A percentile compares a stretch with the other conserved stretches of the same genome.
phyloP scores from a whole-genome alignment of 176 grass and related monocot genomes.

The Oryza longistaminata region DNA sequence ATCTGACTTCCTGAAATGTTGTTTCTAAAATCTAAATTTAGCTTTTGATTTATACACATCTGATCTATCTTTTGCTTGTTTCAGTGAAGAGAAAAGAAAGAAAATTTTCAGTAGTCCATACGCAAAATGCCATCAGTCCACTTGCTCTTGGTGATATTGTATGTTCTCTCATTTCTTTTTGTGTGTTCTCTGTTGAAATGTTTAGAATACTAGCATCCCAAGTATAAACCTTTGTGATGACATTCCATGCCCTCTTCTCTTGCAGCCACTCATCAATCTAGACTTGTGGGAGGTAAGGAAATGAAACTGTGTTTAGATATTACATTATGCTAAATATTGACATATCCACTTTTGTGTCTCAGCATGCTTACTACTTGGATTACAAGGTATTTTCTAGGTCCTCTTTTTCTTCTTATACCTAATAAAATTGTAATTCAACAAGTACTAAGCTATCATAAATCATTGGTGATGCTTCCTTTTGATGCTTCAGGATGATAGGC shows the following conservation, averaged over 20 bases:
- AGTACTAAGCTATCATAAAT: background rate
- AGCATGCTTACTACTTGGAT: slow-evolving; percentile 98
- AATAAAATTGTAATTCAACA: background rate
- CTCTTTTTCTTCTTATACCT: background rate
- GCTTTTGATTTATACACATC: background rate
- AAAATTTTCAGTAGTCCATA: slow-evolving; percentile 67
- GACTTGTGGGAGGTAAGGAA: slow-evolving; percentile 96
- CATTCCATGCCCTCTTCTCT: slow-evolving; percentile 36
- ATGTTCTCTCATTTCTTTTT: slow-evolving; percentile 37
- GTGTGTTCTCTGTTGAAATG: background rate
- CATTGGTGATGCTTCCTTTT: slow-evolving; percentile 8
- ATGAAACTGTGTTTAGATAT: background rate
- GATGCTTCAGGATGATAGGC: slow-evolving; percentile 68
- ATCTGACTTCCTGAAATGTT: background rate
- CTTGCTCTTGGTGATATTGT: slow-evolving; percentile 89
- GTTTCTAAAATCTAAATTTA: background rate
- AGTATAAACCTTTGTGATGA: slow-evolving; percentile 34
- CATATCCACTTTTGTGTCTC: slow-evolving; percentile 34
- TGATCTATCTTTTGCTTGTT: slow-evolving; percentile 27
- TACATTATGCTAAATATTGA: slow-evolving; percentile 36
- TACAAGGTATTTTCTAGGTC: slow-evolving; percentile 63
- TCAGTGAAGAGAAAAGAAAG: slow-evolving; percentile 72
- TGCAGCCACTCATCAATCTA: slow-evolving; percentile 82
- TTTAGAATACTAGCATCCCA: background rate
- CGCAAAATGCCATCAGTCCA: slow-evolving; percentile 82